Conservation (phyloP, 805 yeast species). For the Ogataea ganodermae region DNA sequence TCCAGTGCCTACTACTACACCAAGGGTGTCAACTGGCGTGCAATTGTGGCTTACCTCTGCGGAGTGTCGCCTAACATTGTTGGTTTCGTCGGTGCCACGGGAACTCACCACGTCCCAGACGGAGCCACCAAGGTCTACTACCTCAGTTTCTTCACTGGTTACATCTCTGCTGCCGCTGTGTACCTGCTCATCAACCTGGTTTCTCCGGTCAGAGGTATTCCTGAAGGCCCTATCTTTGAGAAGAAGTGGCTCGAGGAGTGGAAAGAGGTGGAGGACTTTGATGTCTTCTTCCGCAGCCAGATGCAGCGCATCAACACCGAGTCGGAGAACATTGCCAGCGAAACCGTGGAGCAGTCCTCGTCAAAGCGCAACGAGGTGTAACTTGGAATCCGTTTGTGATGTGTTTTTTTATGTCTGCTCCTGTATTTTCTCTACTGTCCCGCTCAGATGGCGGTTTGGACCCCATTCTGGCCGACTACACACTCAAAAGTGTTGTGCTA, state of each 20-base stretch:
- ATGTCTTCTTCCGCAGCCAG: conserved; percentile 31
- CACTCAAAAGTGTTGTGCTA: too few relatives aligned
- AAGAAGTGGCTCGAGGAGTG: conserved; percentile 65
- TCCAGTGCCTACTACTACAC: conserved; percentile 59
- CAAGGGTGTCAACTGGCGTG: conserved; percentile 81
- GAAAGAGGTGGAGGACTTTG: conserved; percentile 66
- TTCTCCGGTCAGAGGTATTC: conserved; percentile 50
- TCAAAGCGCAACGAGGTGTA: too few relatives aligned
- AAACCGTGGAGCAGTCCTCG: too few relatives aligned
- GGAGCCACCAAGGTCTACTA: conserved; percentile 78
- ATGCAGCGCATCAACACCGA: background rate
- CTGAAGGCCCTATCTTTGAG: conserved; percentile 40
- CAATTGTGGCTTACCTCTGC: conserved; percentile 72
- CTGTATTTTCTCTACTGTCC: too few relatives aligned
- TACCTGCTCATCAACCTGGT: conserved; percentile 54
- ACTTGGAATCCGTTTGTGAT: too few relatives aligned
- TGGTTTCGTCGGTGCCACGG: conserved; percentile 85
- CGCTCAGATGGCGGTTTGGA: too few relatives aligned
- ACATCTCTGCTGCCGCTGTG: conserved; percentile 54
- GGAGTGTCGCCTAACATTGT: conserved; percentile 84
- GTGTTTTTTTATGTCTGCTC: too few relatives aligned
- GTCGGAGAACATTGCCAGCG: too few relatives aligned
- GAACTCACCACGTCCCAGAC: conserved; percentile 64
- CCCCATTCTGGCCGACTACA: too few relatives aligned
- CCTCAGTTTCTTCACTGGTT: conserved; percentile 78